phyloP scores from a whole-genome alignment of 179 eudicot species.

The Carnegiea gigantea region DNA sequence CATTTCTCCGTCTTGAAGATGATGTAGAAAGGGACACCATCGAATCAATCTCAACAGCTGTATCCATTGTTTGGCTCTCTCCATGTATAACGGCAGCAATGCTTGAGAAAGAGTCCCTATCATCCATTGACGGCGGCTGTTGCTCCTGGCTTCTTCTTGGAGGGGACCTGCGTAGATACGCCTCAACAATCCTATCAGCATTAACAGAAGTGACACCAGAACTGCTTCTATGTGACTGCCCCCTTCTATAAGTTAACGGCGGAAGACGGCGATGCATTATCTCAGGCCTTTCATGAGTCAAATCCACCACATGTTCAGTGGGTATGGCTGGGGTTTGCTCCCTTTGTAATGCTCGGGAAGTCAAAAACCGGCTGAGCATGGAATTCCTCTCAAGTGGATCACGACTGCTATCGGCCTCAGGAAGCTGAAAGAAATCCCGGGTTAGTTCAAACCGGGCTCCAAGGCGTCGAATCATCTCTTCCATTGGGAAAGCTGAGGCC shows the following conservation, averaged over 20 bases:
- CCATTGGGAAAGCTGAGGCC: conserved; percentile 65
- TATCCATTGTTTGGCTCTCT: conserved; percentile 77
- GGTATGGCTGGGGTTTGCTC: conserved; percentile 43
- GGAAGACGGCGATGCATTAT: conserved; percentile 43
- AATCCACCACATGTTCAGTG: conserved; percentile 52
- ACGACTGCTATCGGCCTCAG: conserved; percentile 36
- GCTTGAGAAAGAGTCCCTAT: conserved; percentile 87
- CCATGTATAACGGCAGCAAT: conserved; percentile 85
- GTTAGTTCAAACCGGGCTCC: conserved; percentile 74
- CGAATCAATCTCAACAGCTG: conserved; percentile 85
- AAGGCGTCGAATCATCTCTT: conserved; percentile 88
- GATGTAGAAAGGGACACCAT: conserved; percentile 70
- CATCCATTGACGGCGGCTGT: conserved; percentile 56
- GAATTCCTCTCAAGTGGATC: conserved; percentile 52
- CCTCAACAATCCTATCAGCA: conserved; percentile 48
- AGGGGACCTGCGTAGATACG: conserved; percentile 42
- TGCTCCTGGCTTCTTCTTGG: conserved; percentile 55
- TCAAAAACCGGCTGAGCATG: conserved; percentile 53
- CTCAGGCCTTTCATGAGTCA: conserved; percentile 51
- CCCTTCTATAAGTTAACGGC: conserved; percentile 53
- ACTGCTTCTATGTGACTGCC: conserved; percentile 47
- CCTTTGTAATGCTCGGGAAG: conserved; percentile 63
- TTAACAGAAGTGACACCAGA: conserved; percentile 27
- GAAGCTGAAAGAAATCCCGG: conserved; percentile 50
- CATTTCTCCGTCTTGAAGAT: conserved; percentile 67